These are phyloP conservation scores for Phytophthora podocarpi DNA, from an alignment of 352 stramenopile genomes.

Conservation along the genomic window DNA sequence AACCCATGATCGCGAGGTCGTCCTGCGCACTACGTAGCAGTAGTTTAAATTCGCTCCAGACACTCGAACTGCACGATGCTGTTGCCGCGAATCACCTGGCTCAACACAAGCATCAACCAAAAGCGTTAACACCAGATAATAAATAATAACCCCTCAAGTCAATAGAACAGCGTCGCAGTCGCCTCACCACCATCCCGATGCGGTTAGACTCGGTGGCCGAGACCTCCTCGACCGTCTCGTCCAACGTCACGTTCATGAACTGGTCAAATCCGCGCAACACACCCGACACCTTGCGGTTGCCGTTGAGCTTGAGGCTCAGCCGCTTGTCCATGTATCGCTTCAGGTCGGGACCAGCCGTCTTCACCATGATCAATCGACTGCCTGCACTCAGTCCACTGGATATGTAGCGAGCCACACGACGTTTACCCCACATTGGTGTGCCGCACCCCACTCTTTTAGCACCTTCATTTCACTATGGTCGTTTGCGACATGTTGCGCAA, in stretches of 20 bases:
- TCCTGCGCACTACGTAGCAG: neutral
- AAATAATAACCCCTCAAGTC: neutral
- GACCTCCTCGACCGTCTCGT: conserved; percentile 93
- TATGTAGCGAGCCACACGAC: conserved; percentile 11
- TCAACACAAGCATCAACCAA: neutral
- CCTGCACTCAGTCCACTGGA: no score
- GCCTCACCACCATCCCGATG: conserved; percentile 93
- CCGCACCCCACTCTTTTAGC: neutral
- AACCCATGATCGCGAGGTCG: neutral
- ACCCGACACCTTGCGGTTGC: conserved; percentile 94
- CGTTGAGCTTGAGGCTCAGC: conserved; percentile 94
- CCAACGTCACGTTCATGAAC: conserved; percentile 97
- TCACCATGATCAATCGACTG: conserved; percentile 83
- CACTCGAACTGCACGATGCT: conserved; percentile 92
- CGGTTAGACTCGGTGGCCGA: conserved; percentile 85
- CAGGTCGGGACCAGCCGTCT: conserved; percentile 81
- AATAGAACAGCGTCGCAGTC: neutral
- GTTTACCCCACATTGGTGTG: conserved; percentile 15
- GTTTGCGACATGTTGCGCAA: conserved; percentile 14
- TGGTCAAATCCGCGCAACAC: conserved; percentile 96
- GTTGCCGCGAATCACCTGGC: conserved; percentile 91
- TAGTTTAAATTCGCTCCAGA: conserved; percentile 73
- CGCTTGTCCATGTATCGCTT: conserved; percentile 96
- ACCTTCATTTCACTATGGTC: conserved; percentile 19
- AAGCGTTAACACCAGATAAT: neutral